Conservation (phyloP, 2,329 filamentous ascomycete genomes). For the Epichloe typhina region DNA sequence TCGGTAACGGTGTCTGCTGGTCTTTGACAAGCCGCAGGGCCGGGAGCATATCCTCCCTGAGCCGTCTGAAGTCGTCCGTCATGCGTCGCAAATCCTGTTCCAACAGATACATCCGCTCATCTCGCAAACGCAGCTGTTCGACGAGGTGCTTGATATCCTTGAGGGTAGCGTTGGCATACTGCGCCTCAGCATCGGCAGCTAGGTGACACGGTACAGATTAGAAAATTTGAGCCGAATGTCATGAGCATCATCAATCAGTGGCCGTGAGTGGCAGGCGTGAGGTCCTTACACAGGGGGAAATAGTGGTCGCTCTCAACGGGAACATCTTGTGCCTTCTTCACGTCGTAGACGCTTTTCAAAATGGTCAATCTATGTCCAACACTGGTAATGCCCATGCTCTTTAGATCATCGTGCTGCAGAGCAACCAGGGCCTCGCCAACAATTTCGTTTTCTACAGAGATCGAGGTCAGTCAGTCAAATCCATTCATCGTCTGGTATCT, state of each 20-base stretch:
- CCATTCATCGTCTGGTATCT: neutral
- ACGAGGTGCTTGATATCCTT: conserved; percentile 89
- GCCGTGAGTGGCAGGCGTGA: neutral
- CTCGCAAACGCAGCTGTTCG: conserved; percentile 75
- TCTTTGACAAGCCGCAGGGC: conserved; percentile 87
- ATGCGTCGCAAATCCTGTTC: conserved; percentile 75
- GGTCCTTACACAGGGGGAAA: conserved; percentile 62
- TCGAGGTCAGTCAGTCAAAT: conserved; percentile 8
- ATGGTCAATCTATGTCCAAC: conserved; percentile 92
- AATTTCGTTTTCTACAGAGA: conserved; percentile 69
- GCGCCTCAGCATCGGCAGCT: conserved; percentile 82
- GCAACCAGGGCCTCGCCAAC: conserved; percentile 83
- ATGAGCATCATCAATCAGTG: too few species aligned
- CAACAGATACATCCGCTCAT: conserved; percentile 74
- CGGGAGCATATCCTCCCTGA: conserved; percentile 90
- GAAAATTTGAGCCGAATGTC: neutral
- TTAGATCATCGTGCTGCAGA: conserved; percentile 82
- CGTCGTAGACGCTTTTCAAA: conserved; percentile 89
- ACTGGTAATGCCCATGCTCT: conserved; percentile 85
- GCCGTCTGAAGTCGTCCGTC: conserved; percentile 73
- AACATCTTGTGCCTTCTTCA: conserved; percentile 88
- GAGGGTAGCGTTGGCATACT: conserved; percentile 77
- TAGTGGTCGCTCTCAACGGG: conserved; percentile 89
- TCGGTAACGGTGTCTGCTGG: conserved; percentile 73
- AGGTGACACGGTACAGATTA: conserved; percentile 12